Percentiles rank a stretch among this genome's conserved stretches.
Evolutionary conservation across 2,329 filamentous ascomycete species (phyloP).

Genomic region (Sordariomycetes sp.): DNA sequence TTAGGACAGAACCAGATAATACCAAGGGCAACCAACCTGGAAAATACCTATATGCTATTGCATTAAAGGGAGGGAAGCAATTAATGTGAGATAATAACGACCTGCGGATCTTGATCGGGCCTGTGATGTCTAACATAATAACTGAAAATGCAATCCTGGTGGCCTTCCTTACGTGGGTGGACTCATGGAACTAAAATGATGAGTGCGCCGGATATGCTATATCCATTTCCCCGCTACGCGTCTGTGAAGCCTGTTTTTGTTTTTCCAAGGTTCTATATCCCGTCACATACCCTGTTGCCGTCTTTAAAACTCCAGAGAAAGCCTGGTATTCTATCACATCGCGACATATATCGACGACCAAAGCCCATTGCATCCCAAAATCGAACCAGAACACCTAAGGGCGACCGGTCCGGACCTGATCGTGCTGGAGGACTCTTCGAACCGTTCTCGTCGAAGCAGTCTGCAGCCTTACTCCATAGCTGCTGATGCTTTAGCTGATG

Average conservation of each 20-base stretch:
- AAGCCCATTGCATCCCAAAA: slow-evolving; percentile 13
- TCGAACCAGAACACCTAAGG: slow-evolving; percentile 13
- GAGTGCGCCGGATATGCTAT: too few relatives aligned
- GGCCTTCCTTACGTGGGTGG: too few relatives aligned
- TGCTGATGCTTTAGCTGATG: slow-evolving; percentile 16
- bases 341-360: slow-evolving; percentile 8
- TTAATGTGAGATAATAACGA: too few relatives aligned
- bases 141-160: too few relatives aligned
- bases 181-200: too few relatives aligned
- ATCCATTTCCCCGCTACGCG: background rate
- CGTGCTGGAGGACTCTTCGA: slow-evolving; percentile 10
- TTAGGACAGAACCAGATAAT: too few relatives aligned
- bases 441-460: slow-evolving; percentile 16
- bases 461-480: slow-evolving; percentile 16
- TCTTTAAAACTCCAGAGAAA: slow-evolving; percentile 10
- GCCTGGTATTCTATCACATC: slow-evolving; percentile 13
- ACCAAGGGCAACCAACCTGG: too few relatives aligned
- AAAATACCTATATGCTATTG: too few relatives aligned
- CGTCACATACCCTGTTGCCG: slow-evolving; percentile 14
- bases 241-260: slow-evolving; percentile 14
- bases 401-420: slow-evolving; percentile 1
- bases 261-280: slow-evolving; percentile 14
- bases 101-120: too few relatives aligned
- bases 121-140: too few relatives aligned
- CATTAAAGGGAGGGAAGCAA: too few relatives aligned